Evolutionary conservation across 2,329 filamentous ascomycete species (phyloP).

Genomic region (Aspergillus sp.): DNA sequence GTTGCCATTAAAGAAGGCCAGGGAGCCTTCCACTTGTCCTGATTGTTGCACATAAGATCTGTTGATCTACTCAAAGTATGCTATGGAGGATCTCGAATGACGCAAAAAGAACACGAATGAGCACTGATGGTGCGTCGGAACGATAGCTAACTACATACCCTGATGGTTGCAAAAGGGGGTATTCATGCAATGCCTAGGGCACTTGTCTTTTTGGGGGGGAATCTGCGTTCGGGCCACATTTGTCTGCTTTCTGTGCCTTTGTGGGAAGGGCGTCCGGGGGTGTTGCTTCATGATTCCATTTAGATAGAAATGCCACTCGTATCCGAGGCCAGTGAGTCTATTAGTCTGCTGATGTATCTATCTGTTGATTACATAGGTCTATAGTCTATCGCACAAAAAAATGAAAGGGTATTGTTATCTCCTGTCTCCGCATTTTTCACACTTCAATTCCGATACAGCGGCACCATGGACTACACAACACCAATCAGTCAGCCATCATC

Average conservation of each 20-base stretch:
- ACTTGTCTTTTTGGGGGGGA: not conserved
- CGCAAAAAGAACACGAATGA: not conserved
- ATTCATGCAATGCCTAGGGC: conserved; percentile 11
- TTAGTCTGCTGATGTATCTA: conserved; percentile 7
- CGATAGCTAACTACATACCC: conserved; percentile 16
- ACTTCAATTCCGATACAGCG: conserved; percentile 28
- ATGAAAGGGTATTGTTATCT: conserved; percentile 3
- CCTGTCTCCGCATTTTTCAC: conserved; percentile 2
- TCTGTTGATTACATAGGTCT: not conserved
- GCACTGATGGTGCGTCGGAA: conserved; percentile 12
- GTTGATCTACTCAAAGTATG: not conserved
- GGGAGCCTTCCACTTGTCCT: conserved; percentile 95
- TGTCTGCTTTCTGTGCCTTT: not conserved
- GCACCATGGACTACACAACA: conserved; percentile 33
- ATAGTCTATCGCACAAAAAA: not conserved
- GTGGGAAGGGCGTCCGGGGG: not conserved
- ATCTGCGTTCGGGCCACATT: not conserved
- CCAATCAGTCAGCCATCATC: not conserved
- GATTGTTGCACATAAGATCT: not conserved
- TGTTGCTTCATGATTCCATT: conserved; percentile 1
- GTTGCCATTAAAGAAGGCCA: conserved; percentile 93
- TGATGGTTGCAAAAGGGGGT: conserved; percentile 17
- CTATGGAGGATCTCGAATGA: not conserved
- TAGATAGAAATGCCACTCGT: conserved; percentile 11
- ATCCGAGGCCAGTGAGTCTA: not conserved